phyloP scores from a whole-genome alignment of 1,284 basidiomycete genomes.

The Ceraceosorus guamensis region DNA sequence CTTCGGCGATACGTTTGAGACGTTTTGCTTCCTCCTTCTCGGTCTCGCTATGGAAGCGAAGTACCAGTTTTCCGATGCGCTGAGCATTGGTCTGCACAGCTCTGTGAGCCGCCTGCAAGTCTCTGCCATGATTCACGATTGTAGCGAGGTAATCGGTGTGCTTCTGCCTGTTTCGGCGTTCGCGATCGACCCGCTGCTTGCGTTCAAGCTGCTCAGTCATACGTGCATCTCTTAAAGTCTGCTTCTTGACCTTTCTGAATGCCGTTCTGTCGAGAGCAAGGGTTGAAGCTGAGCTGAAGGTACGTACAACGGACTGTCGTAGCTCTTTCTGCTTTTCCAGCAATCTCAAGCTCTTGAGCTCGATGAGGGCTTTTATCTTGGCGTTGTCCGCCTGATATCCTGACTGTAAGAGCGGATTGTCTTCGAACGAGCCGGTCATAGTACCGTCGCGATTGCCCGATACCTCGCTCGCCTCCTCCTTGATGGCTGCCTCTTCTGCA shows the following conservation, averaged over 20 bases:
- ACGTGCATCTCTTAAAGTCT: slow-evolving; percentile 79
- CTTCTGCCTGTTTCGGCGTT: slow-evolving; percentile 88
- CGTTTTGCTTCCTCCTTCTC: slow-evolving; percentile 58
- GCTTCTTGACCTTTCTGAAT: slow-evolving; percentile 81
- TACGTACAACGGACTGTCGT: slow-evolving; percentile 77
- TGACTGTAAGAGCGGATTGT: too few relatives aligned
- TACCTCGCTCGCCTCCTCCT: slow-evolving; percentile 15
- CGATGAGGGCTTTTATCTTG: slow-evolving; percentile 83
- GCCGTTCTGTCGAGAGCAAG: slow-evolving; percentile 79
- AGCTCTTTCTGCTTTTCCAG: slow-evolving; percentile 81
- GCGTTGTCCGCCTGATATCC: slow-evolving; percentile 50
- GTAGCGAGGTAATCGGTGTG: slow-evolving; percentile 87
- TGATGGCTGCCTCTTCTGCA: slow-evolving; percentile 14
- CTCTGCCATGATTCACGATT: slow-evolving; percentile 78
- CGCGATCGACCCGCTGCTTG: slow-evolving; percentile 83
- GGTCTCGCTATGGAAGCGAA: slow-evolving; percentile 53
- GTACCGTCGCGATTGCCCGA: not conserved
- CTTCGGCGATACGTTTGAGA: slow-evolving; percentile 90
- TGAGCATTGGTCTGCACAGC: slow-evolving; percentile 52
- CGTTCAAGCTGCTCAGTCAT: slow-evolving; percentile 84
- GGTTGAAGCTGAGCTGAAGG: slow-evolving; percentile 80
- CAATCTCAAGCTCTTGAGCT: slow-evolving; percentile 84
- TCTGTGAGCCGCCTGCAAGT: slow-evolving; percentile 62
- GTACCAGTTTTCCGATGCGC: slow-evolving; percentile 53
- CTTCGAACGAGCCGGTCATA: not conserved